Percentiles rank a stretch among this genome's conserved stretches.
These are phyloP conservation scores for Ottelia alismoides DNA, from an alignment of 106 monocot species.

Conservation along the genomic window DNA sequence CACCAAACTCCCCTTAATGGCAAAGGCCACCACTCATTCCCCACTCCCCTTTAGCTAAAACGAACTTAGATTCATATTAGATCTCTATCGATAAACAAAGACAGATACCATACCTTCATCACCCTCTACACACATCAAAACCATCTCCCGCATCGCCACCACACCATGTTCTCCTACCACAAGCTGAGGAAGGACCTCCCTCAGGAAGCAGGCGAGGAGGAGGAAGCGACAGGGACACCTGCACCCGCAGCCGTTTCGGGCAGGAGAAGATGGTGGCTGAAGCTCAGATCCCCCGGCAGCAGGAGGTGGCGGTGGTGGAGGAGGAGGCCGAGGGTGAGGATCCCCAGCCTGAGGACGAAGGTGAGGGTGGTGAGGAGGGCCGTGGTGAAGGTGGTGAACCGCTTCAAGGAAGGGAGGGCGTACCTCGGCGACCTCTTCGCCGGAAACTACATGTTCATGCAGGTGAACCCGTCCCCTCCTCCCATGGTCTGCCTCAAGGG, in stretches of 20 bases:
- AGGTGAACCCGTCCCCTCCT: constrained; percentile 21
- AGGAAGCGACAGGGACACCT: background rate
- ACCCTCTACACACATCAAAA: too few species aligned
- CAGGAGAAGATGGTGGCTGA: constrained; percentile 6
- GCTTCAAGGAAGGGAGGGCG: constrained; percentile 22
- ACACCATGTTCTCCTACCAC: constrained; percentile 25
- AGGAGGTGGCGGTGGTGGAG: constrained; percentile 6
- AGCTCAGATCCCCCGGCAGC: constrained; percentile 1
- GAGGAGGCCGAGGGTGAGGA: constrained; percentile 17
- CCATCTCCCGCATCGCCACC: too few species aligned
- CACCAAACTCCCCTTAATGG: too few species aligned
- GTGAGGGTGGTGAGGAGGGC: constrained; percentile 3
- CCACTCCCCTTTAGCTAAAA: too few species aligned
- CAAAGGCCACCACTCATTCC: too few species aligned
- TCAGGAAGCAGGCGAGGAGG: constrained; percentile 7
- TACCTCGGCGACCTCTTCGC: constrained; percentile 23
- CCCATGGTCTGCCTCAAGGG: background rate
- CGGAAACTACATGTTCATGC: constrained; percentile 34
- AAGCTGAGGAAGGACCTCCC: constrained; percentile 15
- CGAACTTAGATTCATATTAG: too few species aligned
- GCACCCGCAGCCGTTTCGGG: background rate
- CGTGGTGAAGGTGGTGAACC: constrained; percentile 21
- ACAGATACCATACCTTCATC: too few species aligned
- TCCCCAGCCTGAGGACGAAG: constrained; percentile 13
- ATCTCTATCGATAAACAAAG: too few species aligned